These are phyloP conservation scores for Hypoxylon sp. DNA, from an alignment of 2,329 filamentous ascomycete species.

Conservation along the genomic window DNA sequence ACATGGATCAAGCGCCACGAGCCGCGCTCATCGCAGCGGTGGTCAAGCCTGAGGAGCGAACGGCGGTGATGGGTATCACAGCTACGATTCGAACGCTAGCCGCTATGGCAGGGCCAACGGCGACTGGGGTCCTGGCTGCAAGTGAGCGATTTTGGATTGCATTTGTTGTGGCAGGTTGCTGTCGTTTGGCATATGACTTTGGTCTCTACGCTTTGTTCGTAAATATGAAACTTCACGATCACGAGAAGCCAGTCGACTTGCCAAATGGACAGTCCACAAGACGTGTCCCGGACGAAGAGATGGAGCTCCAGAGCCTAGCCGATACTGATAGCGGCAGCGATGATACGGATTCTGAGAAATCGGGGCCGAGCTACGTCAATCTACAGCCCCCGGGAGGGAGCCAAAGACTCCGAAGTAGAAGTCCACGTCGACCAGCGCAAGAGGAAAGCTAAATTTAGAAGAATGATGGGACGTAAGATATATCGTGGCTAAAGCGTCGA, in stretches of 20 bases:
- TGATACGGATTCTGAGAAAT: conserved; percentile 14
- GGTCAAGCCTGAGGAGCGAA: conserved; percentile 72
- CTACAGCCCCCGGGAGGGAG: conserved; percentile 30
- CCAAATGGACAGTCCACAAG: conserved; percentile 12
- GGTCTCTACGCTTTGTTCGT: conserved; percentile 70
- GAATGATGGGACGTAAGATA: neutral
- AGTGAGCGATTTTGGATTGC: conserved; percentile 70
- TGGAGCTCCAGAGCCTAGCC: conserved; percentile 42
- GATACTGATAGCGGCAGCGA: conserved; percentile 40
- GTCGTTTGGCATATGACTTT: conserved; percentile 68
- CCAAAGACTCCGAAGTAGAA: conserved; percentile 41
- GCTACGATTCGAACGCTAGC: conserved; percentile 70
- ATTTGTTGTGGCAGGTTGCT: conserved; percentile 66
- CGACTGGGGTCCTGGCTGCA: conserved; percentile 68
- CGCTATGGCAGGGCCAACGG: conserved; percentile 63
- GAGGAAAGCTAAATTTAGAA: conserved; percentile 6
- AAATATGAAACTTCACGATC: conserved; percentile 64
- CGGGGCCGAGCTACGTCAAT: conserved; percentile 3
- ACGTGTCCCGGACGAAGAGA: conserved; percentile 40
- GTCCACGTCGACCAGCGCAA: conserved; percentile 36
- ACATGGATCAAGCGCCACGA: conserved; percentile 76
- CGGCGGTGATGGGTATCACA: conserved; percentile 78
- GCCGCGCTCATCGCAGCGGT: conserved; percentile 75
- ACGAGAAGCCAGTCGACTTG: conserved; percentile 51
- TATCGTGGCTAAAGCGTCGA: neutral